A percentile compares a stretch with the other conserved stretches of the same genome.
Evolutionary conservation across 108 stramenopile species (phyloP).

Genomic region (Skeletonema marinoi): DNA sequence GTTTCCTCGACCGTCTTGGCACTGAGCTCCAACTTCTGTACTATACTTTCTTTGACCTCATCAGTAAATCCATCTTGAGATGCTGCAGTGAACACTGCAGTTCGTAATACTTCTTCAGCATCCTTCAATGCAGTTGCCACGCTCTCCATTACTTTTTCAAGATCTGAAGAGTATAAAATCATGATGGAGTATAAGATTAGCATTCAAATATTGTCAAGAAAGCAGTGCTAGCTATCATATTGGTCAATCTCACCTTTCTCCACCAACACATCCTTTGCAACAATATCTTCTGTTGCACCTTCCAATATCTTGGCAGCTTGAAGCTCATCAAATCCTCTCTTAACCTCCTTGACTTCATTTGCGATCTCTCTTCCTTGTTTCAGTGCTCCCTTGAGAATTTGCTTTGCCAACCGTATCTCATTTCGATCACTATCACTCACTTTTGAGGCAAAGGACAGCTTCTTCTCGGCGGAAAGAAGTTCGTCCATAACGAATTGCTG

Average conservation of each 20-base stretch:
- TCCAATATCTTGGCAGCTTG: conserved; percentile 19
- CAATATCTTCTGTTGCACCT: conserved; percentile 14
- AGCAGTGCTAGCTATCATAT: neutral
- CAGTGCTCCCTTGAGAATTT: conserved; percentile 5
- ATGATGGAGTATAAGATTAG: neutral
- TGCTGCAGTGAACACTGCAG: conserved; percentile 4
- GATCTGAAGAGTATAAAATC: neutral
- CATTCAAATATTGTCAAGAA: neutral
- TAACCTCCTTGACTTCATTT: conserved; percentile 5
- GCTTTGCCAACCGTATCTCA: conserved; percentile 6
- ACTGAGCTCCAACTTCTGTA: conserved; percentile 9
- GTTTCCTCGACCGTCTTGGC: conserved; percentile 10
- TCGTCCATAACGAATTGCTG: conserved; percentile 15
- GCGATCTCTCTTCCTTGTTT: conserved; percentile 4
- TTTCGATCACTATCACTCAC: conserved; percentile 6
- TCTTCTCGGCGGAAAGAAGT: conserved; percentile 4
- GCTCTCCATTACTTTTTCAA: conserved; percentile 13
- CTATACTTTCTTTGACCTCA: neutral
- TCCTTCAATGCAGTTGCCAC: conserved; percentile 12
- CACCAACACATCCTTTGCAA: conserved; percentile 1
- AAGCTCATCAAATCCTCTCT: conserved; percentile 11
- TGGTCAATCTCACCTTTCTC: conserved; percentile 17
- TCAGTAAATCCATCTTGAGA: conserved; percentile 15
- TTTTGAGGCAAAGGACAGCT: neutral
- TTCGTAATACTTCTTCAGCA: conserved; percentile 16